Evolutionary conservation across 176 grass and related monocot genomes (phyloP).

Genomic region (sorghum (Sorghum bicolor)): Sorghum_bicolor_NCBIv3 NC_012872.2:3899501-3900000

Average conservation of each 20-base stretch:
- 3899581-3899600: background rate
- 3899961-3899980: conserved; percentile 42
- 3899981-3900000: conserved; percentile 72
- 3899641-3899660: background rate
- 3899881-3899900: conserved; percentile 33
- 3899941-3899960: conserved; percentile 67
- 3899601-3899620: background rate
- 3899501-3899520: background rate
- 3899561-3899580: background rate
- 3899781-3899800: background rate
- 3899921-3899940: conserved; percentile 68
- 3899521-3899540: conserved; percentile 23
- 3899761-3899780: conserved; percentile 6
- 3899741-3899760: conserved; percentile 7
- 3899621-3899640: background rate
- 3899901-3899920: conserved; percentile 13
- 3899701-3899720: conserved; percentile 8
- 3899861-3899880: conserved; percentile 19
- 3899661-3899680: background rate
- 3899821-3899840: conserved; percentile 36
- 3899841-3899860: background rate
- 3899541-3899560: background rate
- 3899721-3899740: background rate
- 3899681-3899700: background rate
- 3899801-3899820: conserved; percentile 66